These are phyloP conservation scores for Pseudocercospora musae DNA, from an alignment of 2,329 filamentous ascomycete species.

Conservation along the genomic window DNA sequence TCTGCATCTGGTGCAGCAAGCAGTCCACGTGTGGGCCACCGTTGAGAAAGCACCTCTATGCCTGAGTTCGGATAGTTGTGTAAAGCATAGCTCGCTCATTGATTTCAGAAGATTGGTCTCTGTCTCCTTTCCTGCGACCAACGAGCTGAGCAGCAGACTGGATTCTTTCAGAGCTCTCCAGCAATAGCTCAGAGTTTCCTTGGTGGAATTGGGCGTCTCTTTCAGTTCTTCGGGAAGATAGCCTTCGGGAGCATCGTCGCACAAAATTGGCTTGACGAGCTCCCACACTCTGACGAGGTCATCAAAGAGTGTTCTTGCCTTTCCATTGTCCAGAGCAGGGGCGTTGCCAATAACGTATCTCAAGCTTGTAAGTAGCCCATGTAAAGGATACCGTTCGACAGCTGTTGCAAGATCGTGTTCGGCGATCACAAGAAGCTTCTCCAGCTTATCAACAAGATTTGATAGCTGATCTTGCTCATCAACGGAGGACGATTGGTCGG, in stretches of 20 bases:
- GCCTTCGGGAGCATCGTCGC: constrained; percentile 91
- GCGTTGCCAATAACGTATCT: constrained; percentile 25
- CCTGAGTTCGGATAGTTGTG: constrained; percentile 75
- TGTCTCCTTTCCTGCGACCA: constrained; percentile 7
- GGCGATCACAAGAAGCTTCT: constrained; percentile 62
- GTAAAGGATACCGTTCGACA: constrained; percentile 46
- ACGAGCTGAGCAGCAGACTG: constrained; percentile 54
- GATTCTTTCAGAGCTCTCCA: constrained; percentile 95
- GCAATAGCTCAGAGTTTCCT: constrained; percentile 88
- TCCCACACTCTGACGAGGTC: constrained; percentile 60
- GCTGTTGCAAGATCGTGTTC: constrained; percentile 64
- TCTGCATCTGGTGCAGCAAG: constrained; percentile 68
- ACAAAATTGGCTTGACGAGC: constrained; percentile 72
- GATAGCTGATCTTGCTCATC: constrained; percentile 16
- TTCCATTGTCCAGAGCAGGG: neutral
- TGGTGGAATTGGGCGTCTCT: constrained; percentile 70
- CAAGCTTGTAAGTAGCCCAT: constrained; percentile 38
- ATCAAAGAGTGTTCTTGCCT: neutral
- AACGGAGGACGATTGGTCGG: neutral
- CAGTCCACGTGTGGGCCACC: constrained; percentile 80
- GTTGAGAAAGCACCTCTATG: constrained; percentile 93
- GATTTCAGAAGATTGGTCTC: neutral
- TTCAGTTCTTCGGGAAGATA: constrained; percentile 75
- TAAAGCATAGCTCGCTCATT: constrained; percentile 63
- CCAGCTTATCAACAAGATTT: constrained; percentile 57